These are phyloP conservation scores for Boletellus deceptivus DNA, from an alignment of 1,284 basidiomycete genomes.

Conservation along the genomic window DNA sequence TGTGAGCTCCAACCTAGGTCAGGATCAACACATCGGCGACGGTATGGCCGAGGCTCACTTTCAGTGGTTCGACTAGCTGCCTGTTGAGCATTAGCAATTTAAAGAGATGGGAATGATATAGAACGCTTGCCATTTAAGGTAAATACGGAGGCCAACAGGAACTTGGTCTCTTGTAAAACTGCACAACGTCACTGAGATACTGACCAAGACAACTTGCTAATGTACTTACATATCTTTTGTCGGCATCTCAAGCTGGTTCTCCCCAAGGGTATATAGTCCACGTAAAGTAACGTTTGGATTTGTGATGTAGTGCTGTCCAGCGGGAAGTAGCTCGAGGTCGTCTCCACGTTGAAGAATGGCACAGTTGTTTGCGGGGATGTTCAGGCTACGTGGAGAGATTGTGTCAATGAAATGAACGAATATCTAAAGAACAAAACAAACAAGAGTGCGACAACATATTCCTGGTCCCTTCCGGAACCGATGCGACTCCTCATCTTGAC, in stretches of 20 bases:
- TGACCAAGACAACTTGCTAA: not conserved
- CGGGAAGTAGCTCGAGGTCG: conserved; percentile 69
- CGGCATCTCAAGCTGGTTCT: conserved; percentile 80
- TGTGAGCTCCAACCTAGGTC: conserved; percentile 43
- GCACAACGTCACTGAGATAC: conserved; percentile 1
- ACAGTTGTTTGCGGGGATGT: conserved; percentile 81
- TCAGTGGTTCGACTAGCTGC: conserved; percentile 74
- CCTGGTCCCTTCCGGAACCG: conserved; percentile 42
- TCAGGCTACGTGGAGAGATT: conserved; percentile 46
- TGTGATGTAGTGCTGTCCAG: conserved; percentile 79
- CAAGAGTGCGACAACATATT: conserved; percentile 77
- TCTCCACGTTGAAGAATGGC: conserved; percentile 80
- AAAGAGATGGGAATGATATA: not conserved
- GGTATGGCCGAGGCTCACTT: conserved; percentile 34
- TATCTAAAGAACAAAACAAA: conserved; percentile 34
- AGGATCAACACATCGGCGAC: conserved; percentile 3
- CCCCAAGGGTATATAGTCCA: conserved; percentile 73
- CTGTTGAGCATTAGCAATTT: conserved; percentile 18
- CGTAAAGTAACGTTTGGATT: conserved; percentile 77
- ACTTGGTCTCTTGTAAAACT: conserved; percentile 83
- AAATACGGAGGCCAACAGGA: conserved; percentile 77
- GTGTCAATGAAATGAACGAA: conserved; percentile 1
- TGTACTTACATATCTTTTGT: conserved; percentile 75
- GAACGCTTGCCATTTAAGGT: conserved; percentile 62
- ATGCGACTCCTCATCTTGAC: conserved; percentile 68